Evolutionary conservation across 129 eudicot genomes (phyloP), one percentile per base, ranked within the genome.

Genomic region (Logfia minima): DNA sequence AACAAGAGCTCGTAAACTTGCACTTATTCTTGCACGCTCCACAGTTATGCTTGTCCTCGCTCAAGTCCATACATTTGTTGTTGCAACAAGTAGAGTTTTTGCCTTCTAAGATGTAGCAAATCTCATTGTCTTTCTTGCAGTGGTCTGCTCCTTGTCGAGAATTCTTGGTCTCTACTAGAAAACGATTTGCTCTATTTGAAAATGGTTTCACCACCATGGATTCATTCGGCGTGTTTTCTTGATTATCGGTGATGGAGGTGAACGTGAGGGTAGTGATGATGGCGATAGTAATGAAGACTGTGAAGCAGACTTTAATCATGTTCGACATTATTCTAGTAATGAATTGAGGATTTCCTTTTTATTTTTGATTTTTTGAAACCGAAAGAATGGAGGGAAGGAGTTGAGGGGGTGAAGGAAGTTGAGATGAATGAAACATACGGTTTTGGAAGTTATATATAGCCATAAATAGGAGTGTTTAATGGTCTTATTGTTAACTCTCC

Each of bases 1-100:
- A 91, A 69, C 97, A 91, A 1, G 75, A 45, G 18, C 53, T 45
- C 1, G 53, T 45, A 45, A 45, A 45, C 53, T 45, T 45, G 53
- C 53, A 45, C 4, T 45, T 45, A 3, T 45, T 45, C 53, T 45
- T 45, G 53, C 53, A 45, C 1, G 18, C 53, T 3, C 53, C 53
- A 45, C 53, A 45, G 18, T 45, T 45, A 0, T 43, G 51, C 14
- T 43, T 9, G 4, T 43, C 51, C 51, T 43, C 51, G 51, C 51
- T 43, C 51, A 43, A 43, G 14, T 43, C 51, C 51, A 43, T 43
- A 43, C 51, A 43, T 2, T 43, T 43, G 51, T 43, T 43, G 14
- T 43, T 43, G 14, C 51, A 43, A 43, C 51, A 43, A 9, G 16
- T 43, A 2, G 51, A 43, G 51, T 43, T 43, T 43, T 43, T 43